Percentiles rank a stretch among this genome's conserved stretches.
phyloP scores from a whole-genome alignment of 805 yeast genomes.

The Hemisphaericaspora nanyangensis region DNA sequence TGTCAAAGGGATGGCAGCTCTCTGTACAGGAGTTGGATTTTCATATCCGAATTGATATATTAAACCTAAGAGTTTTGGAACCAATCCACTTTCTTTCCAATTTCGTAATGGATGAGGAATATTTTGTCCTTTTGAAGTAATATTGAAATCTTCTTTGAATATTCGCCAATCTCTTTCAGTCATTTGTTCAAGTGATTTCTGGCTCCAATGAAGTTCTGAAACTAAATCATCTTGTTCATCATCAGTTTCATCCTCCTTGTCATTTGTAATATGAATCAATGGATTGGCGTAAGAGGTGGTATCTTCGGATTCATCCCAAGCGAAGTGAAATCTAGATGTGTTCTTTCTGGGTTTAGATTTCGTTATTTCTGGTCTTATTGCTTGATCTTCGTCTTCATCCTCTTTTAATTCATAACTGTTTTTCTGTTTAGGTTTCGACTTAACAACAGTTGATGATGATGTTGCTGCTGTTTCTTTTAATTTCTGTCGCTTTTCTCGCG shows the following conservation, averaged over 20 bases:
- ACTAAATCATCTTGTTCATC: slow-evolving; percentile 8
- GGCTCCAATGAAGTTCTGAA: slow-evolving; percentile 49
- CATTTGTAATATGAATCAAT: slow-evolving; percentile 18
- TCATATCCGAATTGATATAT: slow-evolving; percentile 44
- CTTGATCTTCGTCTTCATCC: not conserved
- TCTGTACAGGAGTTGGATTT: slow-evolving; percentile 86
- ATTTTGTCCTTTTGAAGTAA: slow-evolving; percentile 40
- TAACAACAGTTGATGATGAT: not conserved
- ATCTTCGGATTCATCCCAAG: slow-evolving; percentile 69
- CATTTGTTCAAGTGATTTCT: slow-evolving; percentile 65
- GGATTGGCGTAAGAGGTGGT: slow-evolving; percentile 48
- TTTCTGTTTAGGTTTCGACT: not conserved
- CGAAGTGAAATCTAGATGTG: slow-evolving; percentile 52
- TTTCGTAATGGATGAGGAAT: slow-evolving; percentile 53
- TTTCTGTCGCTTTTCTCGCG: slow-evolving; percentile 16
- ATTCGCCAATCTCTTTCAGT: slow-evolving; percentile 86
- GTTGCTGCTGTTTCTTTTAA: not conserved
- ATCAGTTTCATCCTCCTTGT: slow-evolving; percentile 11
- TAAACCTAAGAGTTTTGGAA: slow-evolving; percentile 25
- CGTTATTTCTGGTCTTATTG: slow-evolving; percentile 1
- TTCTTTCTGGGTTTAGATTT: not conserved
- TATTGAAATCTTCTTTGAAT: slow-evolving; percentile 71
- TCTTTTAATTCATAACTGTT: slow-evolving; percentile 3
- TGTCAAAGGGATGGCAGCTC: slow-evolving; percentile 80
- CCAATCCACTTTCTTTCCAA: slow-evolving; percentile 67